Conservation (phyloP, 2,329 filamentous ascomycete species). For the Fusarium devonianum region DNA sequence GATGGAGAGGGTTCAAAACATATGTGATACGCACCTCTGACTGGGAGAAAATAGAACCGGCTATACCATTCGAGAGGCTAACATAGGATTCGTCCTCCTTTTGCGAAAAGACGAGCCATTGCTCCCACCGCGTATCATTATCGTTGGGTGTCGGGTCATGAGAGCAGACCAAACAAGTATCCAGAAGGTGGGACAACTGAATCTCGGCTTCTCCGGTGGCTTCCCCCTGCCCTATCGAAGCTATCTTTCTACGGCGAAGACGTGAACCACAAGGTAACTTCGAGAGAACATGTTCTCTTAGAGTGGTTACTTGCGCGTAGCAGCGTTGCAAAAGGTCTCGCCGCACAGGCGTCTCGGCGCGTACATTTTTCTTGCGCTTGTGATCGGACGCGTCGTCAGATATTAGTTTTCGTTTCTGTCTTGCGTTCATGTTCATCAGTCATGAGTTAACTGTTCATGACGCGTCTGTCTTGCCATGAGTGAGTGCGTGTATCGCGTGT, state of each 20-base stretch:
- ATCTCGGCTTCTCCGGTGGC: conserved; percentile 46
- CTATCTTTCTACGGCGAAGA: conserved; percentile 64
- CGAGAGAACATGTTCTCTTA: conserved; percentile 74
- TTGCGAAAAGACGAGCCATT: conserved; percentile 70
- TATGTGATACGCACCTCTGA: conserved; percentile 60
- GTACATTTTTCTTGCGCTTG: conserved; percentile 20
- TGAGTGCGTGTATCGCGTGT: too few relatives aligned
- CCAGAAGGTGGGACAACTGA: conserved; percentile 66
- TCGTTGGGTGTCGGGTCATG: conserved; percentile 40
- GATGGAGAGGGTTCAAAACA: conserved; percentile 2
- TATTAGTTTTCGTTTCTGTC: conserved; percentile 41
- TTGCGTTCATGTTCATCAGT: conserved; percentile 34
- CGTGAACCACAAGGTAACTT: conserved; percentile 73
- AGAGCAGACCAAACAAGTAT: conserved; percentile 72
- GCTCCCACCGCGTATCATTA: conserved; percentile 56
- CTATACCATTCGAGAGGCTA: conserved; percentile 57
- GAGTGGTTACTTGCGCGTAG: conserved; percentile 69
- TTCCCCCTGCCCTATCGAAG: conserved; percentile 49
- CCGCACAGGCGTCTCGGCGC: conserved; percentile 40
- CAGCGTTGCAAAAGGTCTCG: conserved; percentile 74
- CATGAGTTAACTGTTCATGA: conserved; percentile 3
- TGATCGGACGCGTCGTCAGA: conserved; percentile 34
- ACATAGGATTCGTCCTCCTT: conserved; percentile 64
- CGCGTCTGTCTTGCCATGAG: conserved; percentile 16
- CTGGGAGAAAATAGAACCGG: conserved; percentile 61